Percentiles rank a stretch among this genome's conserved stretches.
Evolutionary conservation across 139 green algal genomes (phyloP).

Genomic region (Coccomyxa sp.): DNA sequence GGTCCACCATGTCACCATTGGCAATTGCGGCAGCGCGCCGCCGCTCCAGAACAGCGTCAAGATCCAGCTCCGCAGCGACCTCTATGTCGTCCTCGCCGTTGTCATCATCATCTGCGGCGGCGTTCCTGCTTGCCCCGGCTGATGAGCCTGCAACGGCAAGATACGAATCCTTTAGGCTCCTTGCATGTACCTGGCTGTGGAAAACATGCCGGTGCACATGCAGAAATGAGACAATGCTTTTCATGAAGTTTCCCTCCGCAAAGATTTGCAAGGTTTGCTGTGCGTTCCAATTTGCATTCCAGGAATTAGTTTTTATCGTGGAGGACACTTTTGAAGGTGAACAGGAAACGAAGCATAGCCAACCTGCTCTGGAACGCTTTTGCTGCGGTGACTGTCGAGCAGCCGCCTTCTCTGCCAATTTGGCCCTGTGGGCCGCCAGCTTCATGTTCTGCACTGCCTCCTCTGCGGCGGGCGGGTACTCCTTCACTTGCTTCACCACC

Average conservation of each 20-base stretch:
- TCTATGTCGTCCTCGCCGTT: constrained; percentile 32
- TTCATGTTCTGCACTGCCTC: not conserved
- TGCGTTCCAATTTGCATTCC: too few species aligned
- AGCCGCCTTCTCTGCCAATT: not conserved
- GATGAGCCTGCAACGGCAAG: not conserved
- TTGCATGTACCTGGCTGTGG: not conserved
- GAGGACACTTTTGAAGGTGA: not conserved
- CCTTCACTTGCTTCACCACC: not conserved
- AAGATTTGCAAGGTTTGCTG: too few species aligned
- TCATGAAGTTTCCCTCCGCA: not conserved
- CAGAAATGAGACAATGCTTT: not conserved
- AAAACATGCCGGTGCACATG: not conserved
- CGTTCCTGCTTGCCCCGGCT: not conserved
- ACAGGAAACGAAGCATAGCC: not conserved
- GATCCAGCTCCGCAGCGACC: constrained; percentile 25
- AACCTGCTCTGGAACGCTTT: too few species aligned
- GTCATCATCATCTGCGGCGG: constrained; percentile 10
- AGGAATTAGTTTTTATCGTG: too few species aligned
- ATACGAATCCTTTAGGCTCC: not conserved
- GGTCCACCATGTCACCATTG: not conserved
- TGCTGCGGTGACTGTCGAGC: not conserved
- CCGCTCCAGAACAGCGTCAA: constrained; percentile 33
- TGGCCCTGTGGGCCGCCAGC: not conserved
- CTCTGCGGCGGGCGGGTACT: not conserved
- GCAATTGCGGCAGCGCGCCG: not conserved